Base-by-base conservation (phyloP, 108 stramenopile genomes). In the Nitzschia sp. region DNA sequence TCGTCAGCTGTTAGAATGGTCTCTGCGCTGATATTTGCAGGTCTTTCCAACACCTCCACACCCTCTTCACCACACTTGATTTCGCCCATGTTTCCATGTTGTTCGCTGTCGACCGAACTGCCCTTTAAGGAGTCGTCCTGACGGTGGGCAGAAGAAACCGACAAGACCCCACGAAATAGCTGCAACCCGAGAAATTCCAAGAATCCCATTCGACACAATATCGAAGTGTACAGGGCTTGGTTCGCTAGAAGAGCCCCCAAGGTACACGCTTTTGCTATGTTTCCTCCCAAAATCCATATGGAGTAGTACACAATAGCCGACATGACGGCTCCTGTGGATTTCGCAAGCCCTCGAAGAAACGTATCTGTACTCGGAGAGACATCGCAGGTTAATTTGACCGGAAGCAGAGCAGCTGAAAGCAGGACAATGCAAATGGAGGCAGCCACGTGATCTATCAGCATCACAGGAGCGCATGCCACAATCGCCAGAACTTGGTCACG, bases 301-400 rank as follows among this genome's bases (percentile, higher is more conserved):
- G 33, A 13, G 29, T 64, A 64, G 47, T 64, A 64, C 19, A 41
- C 47, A n/a, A 64, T 30, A 0, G 48, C 63, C n/a, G 48, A 19
- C 22, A 64, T 6, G 6, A 64, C 25, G 1, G 48, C 63, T 31
- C 48, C 47, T 4, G 32, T 30, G 1, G 63, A 64, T 23, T 64
- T 50, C 1, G 63, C 38, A 41, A 61, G 38, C 15, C 60, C 60
- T 16, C 31, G 36, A 41, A 41, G 9, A 61, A 41, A 41, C 1
- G n/a, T n/a, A n/a, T 32, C 26, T 57, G 3, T 30, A 9, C 3
- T 57, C n/a, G 30, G 13, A 8, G 11, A 29, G 23, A 57, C n/a
- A 9, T 3, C 28, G 15, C 5, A 13, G 5, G 46, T 48, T 28
- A 47, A 9, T 1, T 27, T 17, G 32, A 61, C 19, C 45, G 60